phyloP scores from a whole-genome alignment of 176 grass and related monocot species.

The Oryza meyeriana region DNA sequence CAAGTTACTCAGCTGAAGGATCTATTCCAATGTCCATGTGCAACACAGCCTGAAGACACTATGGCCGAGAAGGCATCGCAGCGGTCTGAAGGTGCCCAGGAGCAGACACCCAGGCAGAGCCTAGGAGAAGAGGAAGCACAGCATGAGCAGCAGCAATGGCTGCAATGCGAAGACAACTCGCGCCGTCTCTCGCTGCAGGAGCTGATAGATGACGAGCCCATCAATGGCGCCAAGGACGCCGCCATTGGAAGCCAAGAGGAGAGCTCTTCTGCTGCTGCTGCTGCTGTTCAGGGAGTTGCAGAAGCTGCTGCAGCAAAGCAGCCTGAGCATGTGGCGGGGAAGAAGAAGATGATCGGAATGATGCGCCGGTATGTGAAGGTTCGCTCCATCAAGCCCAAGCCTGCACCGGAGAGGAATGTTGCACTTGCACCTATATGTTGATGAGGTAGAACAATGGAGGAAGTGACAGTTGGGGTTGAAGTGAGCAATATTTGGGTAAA shows the following conservation, averaged over 20 bases:
- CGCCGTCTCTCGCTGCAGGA: constrained; percentile 35
- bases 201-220: constrained; percentile 14
- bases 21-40: neutral
- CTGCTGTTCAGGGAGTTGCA: neutral
- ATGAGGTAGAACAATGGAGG: neutral
- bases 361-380: constrained; percentile 24
- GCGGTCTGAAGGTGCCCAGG: neutral
- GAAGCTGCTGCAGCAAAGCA: neutral
- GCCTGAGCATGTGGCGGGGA: neutral
- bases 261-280: neutral
- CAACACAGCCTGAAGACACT: neutral
- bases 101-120: neutral
- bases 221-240: neutral
- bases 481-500: neutral
- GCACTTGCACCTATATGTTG: neutral
- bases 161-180: neutral
- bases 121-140: neutral
- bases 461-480: neutral
- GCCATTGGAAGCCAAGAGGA: neutral
- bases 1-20: neutral
- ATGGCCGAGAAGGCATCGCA: neutral
- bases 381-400: constrained; percentile 21
- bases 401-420: neutral
- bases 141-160: neutral
- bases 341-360: constrained; percentile 23